Evolutionary conservation across 768 basidiomycete species (phyloP).

Genomic region (Agrocybe chaxingu): DNA sequence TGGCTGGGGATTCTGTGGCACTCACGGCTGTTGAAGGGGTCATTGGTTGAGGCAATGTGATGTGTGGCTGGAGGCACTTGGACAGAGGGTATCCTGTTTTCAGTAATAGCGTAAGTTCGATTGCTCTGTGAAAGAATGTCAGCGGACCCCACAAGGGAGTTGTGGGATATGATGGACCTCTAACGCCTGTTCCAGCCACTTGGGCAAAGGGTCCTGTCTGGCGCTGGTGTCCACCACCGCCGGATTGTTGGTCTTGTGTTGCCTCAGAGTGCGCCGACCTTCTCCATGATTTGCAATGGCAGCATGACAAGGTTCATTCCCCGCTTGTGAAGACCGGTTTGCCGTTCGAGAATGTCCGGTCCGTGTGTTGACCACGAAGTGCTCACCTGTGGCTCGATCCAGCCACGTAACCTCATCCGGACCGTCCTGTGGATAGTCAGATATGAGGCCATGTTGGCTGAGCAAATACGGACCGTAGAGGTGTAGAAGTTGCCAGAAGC

Average conservation of each 20-base stretch:
- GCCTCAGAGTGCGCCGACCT: conserved; percentile 24
- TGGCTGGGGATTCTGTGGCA: conserved; percentile 9
- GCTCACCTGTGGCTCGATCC: conserved; percentile 59
- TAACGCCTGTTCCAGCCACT: conserved; percentile 65
- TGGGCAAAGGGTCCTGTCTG: conserved; percentile 35
- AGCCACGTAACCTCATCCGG: conserved; percentile 48
- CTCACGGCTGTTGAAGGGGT: conserved; percentile 7
- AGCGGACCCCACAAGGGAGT: conserved; percentile 5
- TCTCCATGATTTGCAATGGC: conserved; percentile 1
- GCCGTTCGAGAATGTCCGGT: conserved; percentile 60
- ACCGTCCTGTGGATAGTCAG: conserved; percentile 17
- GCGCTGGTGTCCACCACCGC: conserved; percentile 6
- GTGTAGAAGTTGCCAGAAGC: conserved; percentile 14
- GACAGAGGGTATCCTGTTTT: conserved; percentile 43
- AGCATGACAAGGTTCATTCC: conserved; percentile 4
- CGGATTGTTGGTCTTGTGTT: conserved; percentile 18
- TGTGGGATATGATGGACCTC: conserved; percentile 31
- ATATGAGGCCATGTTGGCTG: conserved; percentile 4
- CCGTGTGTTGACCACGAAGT: conserved; percentile 58
- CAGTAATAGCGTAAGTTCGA: conserved; percentile 45
- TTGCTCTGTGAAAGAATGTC: conserved; percentile 43
- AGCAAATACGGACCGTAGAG: conserved; percentile 17
- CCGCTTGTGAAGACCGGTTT: conserved; percentile 5
- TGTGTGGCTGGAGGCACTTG: conserved; percentile 15
- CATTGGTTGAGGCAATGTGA: conserved; percentile 6